phyloP scores from a whole-genome alignment of 345 rosid genomes.

The Citrus sp. region DNA sequence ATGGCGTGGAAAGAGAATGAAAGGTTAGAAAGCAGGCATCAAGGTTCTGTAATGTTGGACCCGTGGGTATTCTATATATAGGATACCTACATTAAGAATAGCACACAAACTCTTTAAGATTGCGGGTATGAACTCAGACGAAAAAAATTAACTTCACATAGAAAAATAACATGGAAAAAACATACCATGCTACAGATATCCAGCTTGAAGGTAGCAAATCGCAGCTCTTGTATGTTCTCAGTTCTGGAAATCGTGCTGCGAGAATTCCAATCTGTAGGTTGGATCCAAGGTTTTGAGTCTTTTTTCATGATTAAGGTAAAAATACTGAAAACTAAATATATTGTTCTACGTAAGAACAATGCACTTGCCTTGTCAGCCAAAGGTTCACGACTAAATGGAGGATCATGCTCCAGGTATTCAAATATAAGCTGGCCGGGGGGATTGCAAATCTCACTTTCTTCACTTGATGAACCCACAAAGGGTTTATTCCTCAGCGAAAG shows the following conservation, averaged over 20 bases:
- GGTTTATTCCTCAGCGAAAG: conserved; percentile 46
- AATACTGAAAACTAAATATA: background rate
- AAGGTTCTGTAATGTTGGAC: conserved; percentile 80
- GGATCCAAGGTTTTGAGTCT: background rate
- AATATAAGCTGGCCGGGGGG: conserved; percentile 52
- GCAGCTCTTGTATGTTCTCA: conserved; percentile 69
- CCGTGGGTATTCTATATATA: conserved; percentile 80
- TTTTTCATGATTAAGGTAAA: background rate
- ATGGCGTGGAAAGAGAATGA: conserved; percentile 58
- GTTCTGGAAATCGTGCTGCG: conserved; percentile 70
- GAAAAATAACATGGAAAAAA: background rate
- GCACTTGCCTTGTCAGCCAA: conserved; percentile 69
- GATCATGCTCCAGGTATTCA: conserved; percentile 72
- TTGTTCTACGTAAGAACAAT: background rate
- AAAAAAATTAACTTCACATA: background rate
- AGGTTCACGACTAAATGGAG: conserved; percentile 85
- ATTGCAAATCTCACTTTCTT: conserved; percentile 56
- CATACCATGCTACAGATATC: conserved; percentile 93
- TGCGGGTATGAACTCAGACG: background rate
- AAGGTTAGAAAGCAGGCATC: conserved; percentile 91
- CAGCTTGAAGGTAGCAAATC: conserved; percentile 85
- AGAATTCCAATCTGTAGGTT: conserved; percentile 60
- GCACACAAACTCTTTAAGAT: background rate
- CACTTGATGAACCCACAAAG: conserved; percentile 52
- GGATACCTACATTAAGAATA: conserved; percentile 53